Evolutionary conservation across 2,329 filamentous ascomycete genomes (phyloP).

Genomic region (Leptodontidium sp.): DNA sequence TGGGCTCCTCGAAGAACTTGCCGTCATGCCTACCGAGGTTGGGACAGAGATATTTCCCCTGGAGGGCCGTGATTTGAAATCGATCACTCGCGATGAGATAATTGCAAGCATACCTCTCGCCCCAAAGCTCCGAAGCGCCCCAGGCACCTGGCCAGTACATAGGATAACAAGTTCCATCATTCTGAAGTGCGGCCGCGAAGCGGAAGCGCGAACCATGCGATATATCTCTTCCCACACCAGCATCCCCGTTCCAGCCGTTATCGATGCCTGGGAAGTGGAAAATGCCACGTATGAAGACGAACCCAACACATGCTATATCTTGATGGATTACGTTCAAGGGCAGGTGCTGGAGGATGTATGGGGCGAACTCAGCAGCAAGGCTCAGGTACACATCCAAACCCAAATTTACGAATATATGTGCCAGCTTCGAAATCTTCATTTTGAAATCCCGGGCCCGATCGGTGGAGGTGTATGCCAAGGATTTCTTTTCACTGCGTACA

Average conservation of each 20-base stretch:
- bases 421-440: constrained; percentile 25
- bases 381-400: constrained; percentile 16
- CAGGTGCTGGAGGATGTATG: constrained; percentile 28
- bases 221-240: constrained; percentile 25
- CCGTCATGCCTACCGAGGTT: too few relatives aligned
- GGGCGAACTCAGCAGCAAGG: constrained; percentile 21
- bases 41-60: not conserved
- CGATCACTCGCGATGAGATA: too few relatives aligned
- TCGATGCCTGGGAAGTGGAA: constrained; percentile 31
- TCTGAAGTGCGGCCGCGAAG: constrained; percentile 27
- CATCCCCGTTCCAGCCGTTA: constrained; percentile 27
- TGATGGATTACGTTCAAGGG: constrained; percentile 30
- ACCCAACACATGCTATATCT: constrained; percentile 29
- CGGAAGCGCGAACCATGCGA: constrained; percentile 29
- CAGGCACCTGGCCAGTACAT: constrained; percentile 20
- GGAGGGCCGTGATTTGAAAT: not conserved
- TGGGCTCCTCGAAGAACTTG: too few relatives aligned
- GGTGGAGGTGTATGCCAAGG: constrained; percentile 28
- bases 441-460: constrained; percentile 27
- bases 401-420: constrained; percentile 26
- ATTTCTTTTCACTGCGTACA: constrained; percentile 29
- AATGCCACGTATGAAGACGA: constrained; percentile 26
- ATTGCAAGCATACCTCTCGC: not conserved
- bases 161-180: constrained; percentile 29
- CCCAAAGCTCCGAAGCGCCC: not conserved